These are phyloP conservation scores for Phytophthora constricta DNA, from an alignment of 352 stramenopile species.

Conservation along the genomic window DNA sequence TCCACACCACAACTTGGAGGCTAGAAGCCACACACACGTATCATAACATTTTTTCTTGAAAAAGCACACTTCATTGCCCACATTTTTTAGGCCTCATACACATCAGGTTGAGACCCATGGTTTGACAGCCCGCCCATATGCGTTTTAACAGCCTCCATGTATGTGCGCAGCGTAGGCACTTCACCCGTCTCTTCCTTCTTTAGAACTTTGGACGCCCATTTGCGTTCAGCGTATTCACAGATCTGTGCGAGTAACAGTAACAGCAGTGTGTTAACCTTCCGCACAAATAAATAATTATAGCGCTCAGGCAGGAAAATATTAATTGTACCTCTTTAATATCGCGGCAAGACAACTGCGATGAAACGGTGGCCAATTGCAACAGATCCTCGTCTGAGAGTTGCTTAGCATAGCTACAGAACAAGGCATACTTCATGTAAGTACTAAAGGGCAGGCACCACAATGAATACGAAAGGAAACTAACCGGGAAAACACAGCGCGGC, in stretches of 20 bases:
- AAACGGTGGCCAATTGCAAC: slow-evolving; percentile 74
- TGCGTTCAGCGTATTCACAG: slow-evolving; percentile 93
- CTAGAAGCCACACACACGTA: slow-evolving; percentile 7
- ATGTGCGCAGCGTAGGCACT: slow-evolving; percentile 69
- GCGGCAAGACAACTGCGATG: slow-evolving; percentile 89
- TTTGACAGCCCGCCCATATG: slow-evolving; percentile 59
- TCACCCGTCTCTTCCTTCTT: slow-evolving; percentile 84
- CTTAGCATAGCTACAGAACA: slow-evolving; percentile 80
- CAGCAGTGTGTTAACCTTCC: too few relatives aligned
- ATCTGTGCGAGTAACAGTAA: too few relatives aligned
- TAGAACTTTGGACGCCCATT: slow-evolving; percentile 91
- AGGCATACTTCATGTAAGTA: neutral
- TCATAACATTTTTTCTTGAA: too few relatives aligned
- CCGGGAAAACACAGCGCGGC: slow-evolving; percentile 87
- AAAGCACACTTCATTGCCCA: too few relatives aligned
- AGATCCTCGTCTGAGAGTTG: slow-evolving; percentile 85
- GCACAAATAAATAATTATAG: too few relatives aligned
- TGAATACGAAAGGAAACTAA: slow-evolving; percentile 36
- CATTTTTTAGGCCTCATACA: slow-evolving; percentile 60
- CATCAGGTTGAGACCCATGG: slow-evolving; percentile 45
- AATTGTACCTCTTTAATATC: slow-evolving; percentile 93
- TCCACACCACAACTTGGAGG: slow-evolving; percentile 12
- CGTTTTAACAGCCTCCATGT: slow-evolving; percentile 80
- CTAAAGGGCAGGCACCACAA: slow-evolving; percentile 2
- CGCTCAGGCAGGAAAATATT: neutral